Evolutionary conservation across 2,329 filamentous ascomycete genomes (phyloP).

Genomic region (Thelonectria blattea): DNA sequence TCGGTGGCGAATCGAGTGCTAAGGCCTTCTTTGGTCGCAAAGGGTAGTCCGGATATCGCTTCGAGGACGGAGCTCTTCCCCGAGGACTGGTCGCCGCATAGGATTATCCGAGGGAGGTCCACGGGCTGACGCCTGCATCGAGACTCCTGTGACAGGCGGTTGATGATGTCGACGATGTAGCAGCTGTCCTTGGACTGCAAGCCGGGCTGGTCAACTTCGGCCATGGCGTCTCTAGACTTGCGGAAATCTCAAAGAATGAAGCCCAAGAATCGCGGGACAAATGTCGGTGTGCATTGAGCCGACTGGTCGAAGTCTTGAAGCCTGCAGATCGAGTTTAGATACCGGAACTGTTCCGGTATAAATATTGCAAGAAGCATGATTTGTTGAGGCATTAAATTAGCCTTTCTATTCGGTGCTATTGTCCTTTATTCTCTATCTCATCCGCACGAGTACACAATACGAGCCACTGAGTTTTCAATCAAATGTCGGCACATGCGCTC

Average conservation of each 20-base stretch:
- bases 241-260: neutral
- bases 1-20: constrained; percentile 69
- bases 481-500: no score
- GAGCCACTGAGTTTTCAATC: no score
- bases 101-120: constrained; percentile 53
- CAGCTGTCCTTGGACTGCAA: neutral
- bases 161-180: constrained; percentile 37
- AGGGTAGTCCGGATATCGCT: constrained; percentile 65
- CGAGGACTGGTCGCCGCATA: constrained; percentile 64
- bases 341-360: no score
- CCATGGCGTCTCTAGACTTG: neutral
- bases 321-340: no score
- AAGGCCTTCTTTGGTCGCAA: constrained; percentile 61
- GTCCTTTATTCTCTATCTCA: no score
- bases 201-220: neutral
- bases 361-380: no score
- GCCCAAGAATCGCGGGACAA: no score
- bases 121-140: constrained; percentile 41
- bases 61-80: constrained; percentile 70
- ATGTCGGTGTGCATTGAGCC: no score
- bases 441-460: no score
- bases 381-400: no score
- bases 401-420: no score
- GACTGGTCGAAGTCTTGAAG: no score
- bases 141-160: constrained; percentile 38